Percentiles rank a stretch among this genome's conserved stretches.
Evolutionary conservation across 495 filamentous ascomycete species (phyloP).

Genomic region (Glutinoglossum americanum): DNA sequence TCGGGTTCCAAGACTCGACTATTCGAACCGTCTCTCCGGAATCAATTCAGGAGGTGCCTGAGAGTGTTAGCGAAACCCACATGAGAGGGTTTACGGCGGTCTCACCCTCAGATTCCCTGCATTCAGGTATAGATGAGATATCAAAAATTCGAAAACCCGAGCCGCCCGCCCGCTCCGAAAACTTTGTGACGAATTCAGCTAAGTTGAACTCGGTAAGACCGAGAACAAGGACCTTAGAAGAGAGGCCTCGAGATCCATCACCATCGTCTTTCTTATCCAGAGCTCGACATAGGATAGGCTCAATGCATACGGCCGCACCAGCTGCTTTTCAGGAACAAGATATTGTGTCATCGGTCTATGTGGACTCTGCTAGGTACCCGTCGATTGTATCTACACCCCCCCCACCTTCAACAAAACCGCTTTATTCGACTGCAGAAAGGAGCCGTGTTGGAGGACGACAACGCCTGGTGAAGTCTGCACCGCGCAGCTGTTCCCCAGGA

Average conservation of each 20-base stretch:
- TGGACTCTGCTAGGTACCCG: slow-evolving; percentile 4
- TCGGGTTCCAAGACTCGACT: not conserved
- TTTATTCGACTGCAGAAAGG: not conserved
- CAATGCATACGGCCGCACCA: slow-evolving; percentile 13
- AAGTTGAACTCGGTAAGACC: not conserved
- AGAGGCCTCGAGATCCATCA: slow-evolving; percentile 11
- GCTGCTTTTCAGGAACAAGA: slow-evolving; percentile 11
- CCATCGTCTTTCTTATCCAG: slow-evolving; percentile 12
- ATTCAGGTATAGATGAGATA: not conserved
- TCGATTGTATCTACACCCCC: not conserved
- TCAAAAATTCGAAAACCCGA: not conserved
- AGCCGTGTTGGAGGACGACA: not conserved
- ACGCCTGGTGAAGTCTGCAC: slow-evolving; percentile 2
- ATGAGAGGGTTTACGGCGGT: not conserved
- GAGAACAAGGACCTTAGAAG: slow-evolving; percentile 15
- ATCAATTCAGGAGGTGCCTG: not conserved
- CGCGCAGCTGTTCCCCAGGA: slow-evolving; percentile 1
- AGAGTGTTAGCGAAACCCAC: not conserved
- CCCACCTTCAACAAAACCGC: not conserved
- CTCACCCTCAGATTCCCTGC: not conserved
- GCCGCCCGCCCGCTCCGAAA: not conserved
- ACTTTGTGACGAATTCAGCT: not conserved
- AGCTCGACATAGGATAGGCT: slow-evolving; percentile 19
- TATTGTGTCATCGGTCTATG: slow-evolving; percentile 12
- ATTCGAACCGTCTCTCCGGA: not conserved